phyloP scores from a whole-genome alignment of 805 yeast species.

The Debaryomyces prosopidis region DNA sequence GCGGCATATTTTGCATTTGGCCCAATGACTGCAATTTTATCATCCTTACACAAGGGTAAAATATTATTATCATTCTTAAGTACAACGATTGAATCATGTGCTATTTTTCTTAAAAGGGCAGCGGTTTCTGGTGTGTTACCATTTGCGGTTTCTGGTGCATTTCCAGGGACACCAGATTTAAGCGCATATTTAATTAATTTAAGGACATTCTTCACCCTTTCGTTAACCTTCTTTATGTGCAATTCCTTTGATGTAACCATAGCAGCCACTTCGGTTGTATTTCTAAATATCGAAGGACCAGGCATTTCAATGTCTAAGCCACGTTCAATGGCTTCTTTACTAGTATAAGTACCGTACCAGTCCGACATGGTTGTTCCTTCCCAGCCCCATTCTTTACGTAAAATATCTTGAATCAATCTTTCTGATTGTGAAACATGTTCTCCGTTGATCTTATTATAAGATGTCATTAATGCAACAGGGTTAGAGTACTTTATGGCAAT shows the following conservation, averaged over 20 bases:
- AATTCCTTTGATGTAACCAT: constrained; percentile 27
- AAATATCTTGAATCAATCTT: constrained; percentile 20
- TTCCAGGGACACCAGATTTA: constrained; percentile 20
- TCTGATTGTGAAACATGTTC: constrained; percentile 27
- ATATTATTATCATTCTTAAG: constrained; percentile 26
- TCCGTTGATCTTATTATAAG: constrained; percentile 33
- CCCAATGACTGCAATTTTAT: constrained; percentile 31
- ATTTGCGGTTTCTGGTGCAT: constrained; percentile 18
- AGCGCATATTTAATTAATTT: constrained; percentile 24
- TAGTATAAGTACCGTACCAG: constrained; percentile 33
- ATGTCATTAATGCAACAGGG: constrained; percentile 31
- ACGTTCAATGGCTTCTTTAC: constrained; percentile 24
- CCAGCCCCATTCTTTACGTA: constrained; percentile 33
- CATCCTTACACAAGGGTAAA: constrained; percentile 31
- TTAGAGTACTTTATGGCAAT: constrained; percentile 28
- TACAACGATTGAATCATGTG: constrained; percentile 27
- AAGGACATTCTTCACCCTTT: constrained; percentile 26
- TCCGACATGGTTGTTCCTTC: constrained; percentile 35
- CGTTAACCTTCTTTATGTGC: constrained; percentile 24
- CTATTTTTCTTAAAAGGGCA: constrained; percentile 19
- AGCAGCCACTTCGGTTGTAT: constrained; percentile 9
- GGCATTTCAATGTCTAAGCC: constrained; percentile 39
- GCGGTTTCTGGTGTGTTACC: constrained; percentile 27
- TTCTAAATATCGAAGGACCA: constrained; percentile 28
- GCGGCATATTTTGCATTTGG: constrained; percentile 31